phyloP scores from a whole-genome alignment of 2,329 filamentous ascomycete genomes.

The Lasiodiplodia hormozganensis region DNA sequence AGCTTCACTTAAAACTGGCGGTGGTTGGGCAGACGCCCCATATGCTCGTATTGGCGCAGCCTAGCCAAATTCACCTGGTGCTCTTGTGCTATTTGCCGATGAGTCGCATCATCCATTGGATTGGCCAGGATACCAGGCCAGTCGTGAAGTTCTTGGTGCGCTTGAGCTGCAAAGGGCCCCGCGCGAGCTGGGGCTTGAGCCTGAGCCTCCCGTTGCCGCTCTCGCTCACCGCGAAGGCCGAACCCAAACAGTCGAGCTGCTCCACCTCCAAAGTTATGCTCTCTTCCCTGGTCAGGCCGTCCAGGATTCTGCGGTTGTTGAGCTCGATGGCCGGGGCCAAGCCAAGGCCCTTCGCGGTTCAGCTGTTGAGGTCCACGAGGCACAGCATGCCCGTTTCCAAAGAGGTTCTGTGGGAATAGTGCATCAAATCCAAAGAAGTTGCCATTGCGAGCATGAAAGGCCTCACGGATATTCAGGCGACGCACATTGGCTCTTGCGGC shows the following conservation, averaged over 20 bases:
- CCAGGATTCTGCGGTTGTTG: neutral
- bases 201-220: neutral
- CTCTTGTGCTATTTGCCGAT: neutral
- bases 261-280: neutral
- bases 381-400: neutral
- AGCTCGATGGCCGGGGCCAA: neutral
- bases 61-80: neutral
- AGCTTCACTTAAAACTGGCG: neutral
- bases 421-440: neutral
- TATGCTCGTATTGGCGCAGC: neutral
- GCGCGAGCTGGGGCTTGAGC: neutral
- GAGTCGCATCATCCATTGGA: neutral
- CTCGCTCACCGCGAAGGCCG: neutral
- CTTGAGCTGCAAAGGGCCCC: neutral
- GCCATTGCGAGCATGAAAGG: neutral
- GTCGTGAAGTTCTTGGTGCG: neutral
- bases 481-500: neutral
- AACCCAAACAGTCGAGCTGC: neutral
- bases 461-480: neutral
- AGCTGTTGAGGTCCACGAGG: neutral
- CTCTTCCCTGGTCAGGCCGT: neutral
- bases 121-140: neutral
- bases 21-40: neutral
- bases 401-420: neutral
- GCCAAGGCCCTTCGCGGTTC: neutral